These are phyloP conservation scores for Metarhizium brunneum DNA, from an alignment of 2,329 filamentous ascomycete species.

Conservation along the genomic window DNA sequence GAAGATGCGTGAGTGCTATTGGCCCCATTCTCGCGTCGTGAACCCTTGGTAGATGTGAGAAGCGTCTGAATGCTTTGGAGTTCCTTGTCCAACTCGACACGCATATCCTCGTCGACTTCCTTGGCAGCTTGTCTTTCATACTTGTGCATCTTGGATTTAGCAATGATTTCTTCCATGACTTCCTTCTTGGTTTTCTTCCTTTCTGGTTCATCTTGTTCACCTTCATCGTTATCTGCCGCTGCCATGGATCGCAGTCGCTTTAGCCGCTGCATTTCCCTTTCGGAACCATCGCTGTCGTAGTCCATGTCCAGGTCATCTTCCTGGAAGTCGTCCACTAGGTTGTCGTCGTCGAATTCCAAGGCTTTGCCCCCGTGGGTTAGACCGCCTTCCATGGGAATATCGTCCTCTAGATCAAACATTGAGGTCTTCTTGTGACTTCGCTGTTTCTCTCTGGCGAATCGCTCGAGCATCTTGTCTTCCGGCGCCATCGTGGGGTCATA, in stretches of 20 bases:
- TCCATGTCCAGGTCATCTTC: constrained; percentile 60
- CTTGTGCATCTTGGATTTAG: constrained; percentile 93
- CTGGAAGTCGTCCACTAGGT: constrained; percentile 63
- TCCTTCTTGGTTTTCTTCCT: constrained; percentile 93
- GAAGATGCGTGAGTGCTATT: constrained; percentile 15
- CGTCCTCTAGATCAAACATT: constrained; percentile 79
- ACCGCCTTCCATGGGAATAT: constrained; percentile 46
- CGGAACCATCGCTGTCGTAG: constrained; percentile 47
- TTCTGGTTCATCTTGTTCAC: constrained; percentile 53
- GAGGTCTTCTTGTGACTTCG: constrained; percentile 65
- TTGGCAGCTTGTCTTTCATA: constrained; percentile 88
- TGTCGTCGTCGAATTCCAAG: constrained; percentile 51
- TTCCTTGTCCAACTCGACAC: constrained; percentile 76
- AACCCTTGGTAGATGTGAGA: constrained; percentile 43
- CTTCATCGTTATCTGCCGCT: constrained; percentile 36
- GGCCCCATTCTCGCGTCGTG: constrained; percentile 21
- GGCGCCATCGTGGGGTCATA: constrained; percentile 89
- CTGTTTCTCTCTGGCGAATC: constrained; percentile 85
- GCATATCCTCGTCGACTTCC: constrained; percentile 84
- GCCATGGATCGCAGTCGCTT: constrained; percentile 45
- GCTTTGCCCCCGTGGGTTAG: constrained; percentile 80
- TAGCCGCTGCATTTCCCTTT: constrained; percentile 42
- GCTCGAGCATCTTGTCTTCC: constrained; percentile 83
- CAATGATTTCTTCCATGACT: constrained; percentile 95
- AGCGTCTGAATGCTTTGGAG: constrained; percentile 67